Percentiles rank a stretch among this genome's conserved stretches.
Evolutionary conservation across 805 yeast genomes (phyloP).

Genomic region (Hanseniaspora lindneri): DNA sequence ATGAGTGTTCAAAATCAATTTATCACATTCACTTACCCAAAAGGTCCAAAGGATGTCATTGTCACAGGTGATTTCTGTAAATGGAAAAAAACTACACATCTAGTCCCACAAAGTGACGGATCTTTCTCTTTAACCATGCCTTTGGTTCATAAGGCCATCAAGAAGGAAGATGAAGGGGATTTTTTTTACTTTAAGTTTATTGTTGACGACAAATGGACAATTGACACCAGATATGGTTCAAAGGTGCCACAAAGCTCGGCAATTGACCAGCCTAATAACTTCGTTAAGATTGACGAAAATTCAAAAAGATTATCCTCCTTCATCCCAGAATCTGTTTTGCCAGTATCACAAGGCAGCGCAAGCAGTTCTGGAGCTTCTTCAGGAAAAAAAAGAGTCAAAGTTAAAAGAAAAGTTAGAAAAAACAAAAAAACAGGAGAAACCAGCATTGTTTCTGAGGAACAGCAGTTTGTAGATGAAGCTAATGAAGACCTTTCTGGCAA

Average conservation of each 20-base stretch:
- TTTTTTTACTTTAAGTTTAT: constrained; percentile 44
- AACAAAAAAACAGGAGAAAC: constrained; percentile 35
- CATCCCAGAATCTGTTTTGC: constrained; percentile 21
- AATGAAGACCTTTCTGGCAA: no score
- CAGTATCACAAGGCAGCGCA: constrained; percentile 15
- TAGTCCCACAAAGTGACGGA: constrained; percentile 50
- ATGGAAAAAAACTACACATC: constrained; percentile 50
- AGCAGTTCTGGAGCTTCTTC: constrained; percentile 16
- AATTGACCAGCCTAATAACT: constrained; percentile 33
- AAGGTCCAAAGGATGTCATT: constrained; percentile 46
- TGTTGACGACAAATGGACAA: constrained; percentile 58
- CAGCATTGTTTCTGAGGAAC: constrained; percentile 28
- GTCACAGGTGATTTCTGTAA: constrained; percentile 62
- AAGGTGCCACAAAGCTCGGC: constrained; percentile 38
- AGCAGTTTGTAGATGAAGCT: constrained; percentile 21
- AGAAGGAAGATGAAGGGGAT: constrained; percentile 21
- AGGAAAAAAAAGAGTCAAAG: constrained; percentile 26
- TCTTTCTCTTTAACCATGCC: constrained; percentile 40
- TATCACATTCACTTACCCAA: constrained; percentile 32
- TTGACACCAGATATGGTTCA: constrained; percentile 31
- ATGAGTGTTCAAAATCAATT: constrained; percentile 14
- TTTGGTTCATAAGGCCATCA: constrained; percentile 39
- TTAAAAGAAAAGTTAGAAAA: constrained; percentile 32
- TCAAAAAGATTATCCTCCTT: constrained; percentile 17
- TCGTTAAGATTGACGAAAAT: constrained; percentile 23